Percentiles rank a stretch among this genome's conserved stretches.
Evolutionary conservation across 495 filamentous ascomycete genomes (phyloP).

Genomic region (Xylaria curta): DNA sequence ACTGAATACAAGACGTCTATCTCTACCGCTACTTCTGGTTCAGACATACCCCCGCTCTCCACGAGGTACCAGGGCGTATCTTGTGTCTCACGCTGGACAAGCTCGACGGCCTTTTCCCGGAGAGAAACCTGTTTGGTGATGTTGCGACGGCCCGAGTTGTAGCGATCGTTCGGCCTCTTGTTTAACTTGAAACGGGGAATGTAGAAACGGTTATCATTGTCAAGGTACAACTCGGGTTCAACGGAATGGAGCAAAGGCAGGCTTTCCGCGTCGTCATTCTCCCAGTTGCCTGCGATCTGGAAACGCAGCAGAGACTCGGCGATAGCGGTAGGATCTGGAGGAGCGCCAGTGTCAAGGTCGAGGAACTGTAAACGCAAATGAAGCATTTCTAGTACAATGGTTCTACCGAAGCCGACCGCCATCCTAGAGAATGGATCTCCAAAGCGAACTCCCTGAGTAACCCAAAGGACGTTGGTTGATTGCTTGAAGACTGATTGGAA

Average conservation of each 20-base stretch:
- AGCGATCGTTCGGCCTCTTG: slow-evolving; percentile 41
- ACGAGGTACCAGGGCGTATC: neutral
- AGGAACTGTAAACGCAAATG: neutral
- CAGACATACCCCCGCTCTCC: neutral
- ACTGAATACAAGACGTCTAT: neutral
- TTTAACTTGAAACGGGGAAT: slow-evolving; percentile 44
- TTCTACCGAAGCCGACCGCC: neutral
- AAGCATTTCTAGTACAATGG: neutral
- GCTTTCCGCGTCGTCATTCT: neutral
- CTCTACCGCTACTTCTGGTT: neutral
- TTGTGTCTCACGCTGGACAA: neutral
- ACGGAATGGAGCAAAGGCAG: neutral
- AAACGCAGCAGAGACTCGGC: neutral
- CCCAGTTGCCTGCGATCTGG: neutral
- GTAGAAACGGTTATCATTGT: neutral
- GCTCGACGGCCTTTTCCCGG: slow-evolving; percentile 24
- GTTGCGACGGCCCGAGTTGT: slow-evolving; percentile 41
- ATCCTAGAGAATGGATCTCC: slow-evolving; percentile 26
- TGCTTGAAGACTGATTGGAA: slow-evolving; percentile 1
- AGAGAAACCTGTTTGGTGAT: neutral
- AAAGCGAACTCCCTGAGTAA: neutral
- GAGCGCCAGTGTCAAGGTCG: neutral
- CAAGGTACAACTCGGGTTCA: slow-evolving; percentile 21
- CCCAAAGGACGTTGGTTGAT: neutral
- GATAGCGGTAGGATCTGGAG: neutral